These are phyloP conservation scores for Hemileccinum impolitum DNA, from an alignment of 768 basidiomycete genomes.

Conservation along the genomic window DNA sequence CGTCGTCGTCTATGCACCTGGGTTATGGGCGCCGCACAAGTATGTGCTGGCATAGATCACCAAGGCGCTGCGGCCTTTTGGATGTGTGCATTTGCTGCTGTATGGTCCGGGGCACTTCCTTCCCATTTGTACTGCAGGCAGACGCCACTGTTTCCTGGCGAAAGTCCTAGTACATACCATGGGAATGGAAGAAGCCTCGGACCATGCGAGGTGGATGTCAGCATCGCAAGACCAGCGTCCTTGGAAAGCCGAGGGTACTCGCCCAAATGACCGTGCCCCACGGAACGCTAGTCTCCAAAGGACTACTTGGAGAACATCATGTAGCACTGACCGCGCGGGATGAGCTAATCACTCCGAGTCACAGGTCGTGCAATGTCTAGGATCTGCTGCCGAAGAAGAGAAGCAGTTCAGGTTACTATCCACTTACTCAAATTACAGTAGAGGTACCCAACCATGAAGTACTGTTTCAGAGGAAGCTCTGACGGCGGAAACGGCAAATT, in stretches of 20 bases:
- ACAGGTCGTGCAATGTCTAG: background rate
- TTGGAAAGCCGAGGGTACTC: constrained; percentile 1
- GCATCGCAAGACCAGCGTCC: constrained; percentile 24
- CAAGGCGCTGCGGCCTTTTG: constrained; percentile 15
- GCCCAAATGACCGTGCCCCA: background rate
- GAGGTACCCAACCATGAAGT: background rate
- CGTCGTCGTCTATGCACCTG: constrained; percentile 6
- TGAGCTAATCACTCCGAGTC: constrained; percentile 1
- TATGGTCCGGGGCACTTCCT: constrained; percentile 37
- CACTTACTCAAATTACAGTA: constrained; percentile 5
- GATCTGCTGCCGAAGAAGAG: constrained; percentile 3
- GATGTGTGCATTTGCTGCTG: constrained; percentile 25
- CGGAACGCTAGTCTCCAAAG: constrained; percentile 5
- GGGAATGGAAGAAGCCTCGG: constrained; percentile 53
- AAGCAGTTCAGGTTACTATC: background rate
- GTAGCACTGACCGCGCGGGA: background rate
- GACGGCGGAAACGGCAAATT: constrained; percentile 11
- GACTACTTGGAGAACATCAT: constrained; percentile 2
- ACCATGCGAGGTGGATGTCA: constrained; percentile 32
- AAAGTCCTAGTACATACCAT: constrained; percentile 46
- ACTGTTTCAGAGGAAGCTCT: constrained; percentile 7
- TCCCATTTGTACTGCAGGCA: constrained; percentile 35
- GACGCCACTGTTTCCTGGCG: constrained; percentile 30
- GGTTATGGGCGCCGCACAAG: constrained; percentile 11
- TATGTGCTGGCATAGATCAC: background rate